These are phyloP conservation scores for Colletotrichum orchidophilum DNA, from an alignment of 2,329 filamentous ascomycete species.

Conservation along the genomic window DNA sequence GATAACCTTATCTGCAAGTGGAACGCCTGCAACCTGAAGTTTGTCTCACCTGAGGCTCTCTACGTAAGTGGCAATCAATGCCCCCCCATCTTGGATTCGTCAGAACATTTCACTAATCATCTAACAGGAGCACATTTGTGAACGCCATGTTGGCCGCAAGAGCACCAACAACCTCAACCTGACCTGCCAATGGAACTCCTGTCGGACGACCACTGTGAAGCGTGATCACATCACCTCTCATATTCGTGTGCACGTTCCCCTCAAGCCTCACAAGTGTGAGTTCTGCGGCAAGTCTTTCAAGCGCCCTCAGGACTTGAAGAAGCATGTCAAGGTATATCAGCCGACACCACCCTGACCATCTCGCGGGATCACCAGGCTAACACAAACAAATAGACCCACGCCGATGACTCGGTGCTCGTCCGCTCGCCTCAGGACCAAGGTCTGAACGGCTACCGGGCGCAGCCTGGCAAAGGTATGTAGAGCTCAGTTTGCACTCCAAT, in stretches of 20 bases:
- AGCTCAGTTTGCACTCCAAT: slow-evolving; percentile 33
- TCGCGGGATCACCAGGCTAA: slow-evolving; percentile 35
- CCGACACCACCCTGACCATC: background rate
- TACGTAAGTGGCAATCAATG: slow-evolving; percentile 58
- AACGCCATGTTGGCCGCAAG: slow-evolving; percentile 97
- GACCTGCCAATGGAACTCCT: slow-evolving; percentile 96
- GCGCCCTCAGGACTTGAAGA: slow-evolving; percentile 98
- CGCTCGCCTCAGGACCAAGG: slow-evolving; percentile 62
- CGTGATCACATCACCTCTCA: slow-evolving; percentile 99
- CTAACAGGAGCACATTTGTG: slow-evolving; percentile 91
- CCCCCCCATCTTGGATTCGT: background rate
- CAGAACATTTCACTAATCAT: background rate
- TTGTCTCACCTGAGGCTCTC: slow-evolving; percentile 64
- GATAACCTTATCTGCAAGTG: slow-evolving; percentile 70
- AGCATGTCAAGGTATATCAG: slow-evolving; percentile 84
- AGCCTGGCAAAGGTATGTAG: slow-evolving; percentile 62
- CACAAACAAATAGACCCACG: slow-evolving; percentile 72
- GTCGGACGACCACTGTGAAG: slow-evolving; percentile 96
- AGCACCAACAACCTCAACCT: slow-evolving; percentile 98
- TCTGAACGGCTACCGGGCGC: slow-evolving; percentile 63
- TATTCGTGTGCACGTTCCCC: slow-evolving; percentile 96
- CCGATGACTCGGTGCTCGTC: slow-evolving; percentile 86
- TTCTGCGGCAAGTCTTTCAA: slow-evolving; percentile 99
- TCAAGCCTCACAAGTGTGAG: slow-evolving; percentile 99
- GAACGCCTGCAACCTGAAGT: slow-evolving; percentile 68